Evolutionary conservation across 768 basidiomycete species (phyloP).

Genomic region (Lepiota venenata): DNA sequence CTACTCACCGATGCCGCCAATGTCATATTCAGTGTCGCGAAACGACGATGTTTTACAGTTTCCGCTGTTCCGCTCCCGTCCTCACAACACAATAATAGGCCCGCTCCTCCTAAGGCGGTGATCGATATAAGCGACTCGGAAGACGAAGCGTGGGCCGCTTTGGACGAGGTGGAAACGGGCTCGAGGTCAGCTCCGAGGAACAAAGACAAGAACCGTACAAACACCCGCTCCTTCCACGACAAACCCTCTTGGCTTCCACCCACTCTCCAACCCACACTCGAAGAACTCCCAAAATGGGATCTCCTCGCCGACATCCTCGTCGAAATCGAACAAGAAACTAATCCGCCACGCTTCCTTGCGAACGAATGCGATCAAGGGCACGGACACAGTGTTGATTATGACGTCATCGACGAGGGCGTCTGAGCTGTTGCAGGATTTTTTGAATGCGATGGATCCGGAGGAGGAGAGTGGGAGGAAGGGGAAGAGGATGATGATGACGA

Average conservation of each 20-base stretch:
- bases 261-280: slow-evolving; percentile 81
- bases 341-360: slow-evolving; percentile 50
- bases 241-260: slow-evolving; percentile 66
- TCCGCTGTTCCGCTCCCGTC: slow-evolving; percentile 16
- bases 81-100: slow-evolving; percentile 18
- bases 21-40: slow-evolving; percentile 76
- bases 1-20: slow-evolving; percentile 91
- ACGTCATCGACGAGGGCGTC: slow-evolving; percentile 76
- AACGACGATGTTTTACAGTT: slow-evolving; percentile 74
- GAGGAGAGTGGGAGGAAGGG: slow-evolving; percentile 63
- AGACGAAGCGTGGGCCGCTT: slow-evolving; percentile 72
- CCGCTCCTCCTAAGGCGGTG: slow-evolving; percentile 21
- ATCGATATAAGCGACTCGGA: slow-evolving; percentile 45
- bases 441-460: slow-evolving; percentile 58
- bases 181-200: not conserved
- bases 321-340: slow-evolving; percentile 88
- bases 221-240: slow-evolving; percentile 15
- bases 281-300: slow-evolving; percentile 95
- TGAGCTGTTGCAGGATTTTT: slow-evolving; percentile 73
- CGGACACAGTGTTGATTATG: slow-evolving; percentile 86
- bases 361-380: slow-evolving; percentile 43
- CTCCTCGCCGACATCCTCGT: slow-evolving; percentile 79
- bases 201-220: slow-evolving; percentile 6
- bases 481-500: slow-evolving; percentile 73
- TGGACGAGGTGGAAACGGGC: slow-evolving; percentile 57